Base-by-base conservation (phyloP, 441 rosid species). In the Euphorbia schlechtendalii region DNA sequence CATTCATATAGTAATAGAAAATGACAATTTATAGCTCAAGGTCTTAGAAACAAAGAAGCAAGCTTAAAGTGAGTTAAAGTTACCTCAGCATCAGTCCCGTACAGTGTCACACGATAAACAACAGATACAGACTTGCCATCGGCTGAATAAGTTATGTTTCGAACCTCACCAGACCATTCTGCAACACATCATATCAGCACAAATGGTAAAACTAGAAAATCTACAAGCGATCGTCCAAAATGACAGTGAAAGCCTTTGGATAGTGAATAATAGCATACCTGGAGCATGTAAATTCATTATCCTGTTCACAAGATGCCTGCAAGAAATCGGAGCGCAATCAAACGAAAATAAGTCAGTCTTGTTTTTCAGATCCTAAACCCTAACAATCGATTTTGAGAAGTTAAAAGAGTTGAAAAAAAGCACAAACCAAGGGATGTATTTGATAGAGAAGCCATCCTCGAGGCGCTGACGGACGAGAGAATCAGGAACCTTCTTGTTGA, bases 111-210 rank as follows among this genome's bases (percentile, higher is more conserved):
- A 0, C 96, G 96, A 74, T 88, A 90, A 70, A 84, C 87, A n/a
- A 90, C 94, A 61, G 96, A 81, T 5, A 90, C 92, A 32, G 88
- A 74, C 68, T 86, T 88, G 46, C 85, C 91, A 77, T 90, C 87
- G 22, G 89, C 79, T 34, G 97, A 88, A 77, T 90, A 90, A 34
- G 85, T 82, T 27, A 88, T 77, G 71, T 72, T 85, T 56, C 92
- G 86, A 76, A 88, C 94, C 75, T 88, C 97, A 63, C 97, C 97
- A 22, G 97, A 90, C 96, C 97, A 88, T 63, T 88, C 90, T 84
- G 76, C 57, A 77, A 62, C 53, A 48, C 53, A 3, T 21, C n/a
- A 40, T 43, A 52, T 4, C n/a, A 63, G 28, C 28, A 14, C 0
- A 15, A 58, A 38, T 17, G n/a, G 28, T 30, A 9, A 24, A 65